Evolutionary conservation across 2,329 filamentous ascomycete genomes (phyloP), one percentile per base, ranked within the genome.

Genomic region (Hymenoscyphus infarciens): DNA sequence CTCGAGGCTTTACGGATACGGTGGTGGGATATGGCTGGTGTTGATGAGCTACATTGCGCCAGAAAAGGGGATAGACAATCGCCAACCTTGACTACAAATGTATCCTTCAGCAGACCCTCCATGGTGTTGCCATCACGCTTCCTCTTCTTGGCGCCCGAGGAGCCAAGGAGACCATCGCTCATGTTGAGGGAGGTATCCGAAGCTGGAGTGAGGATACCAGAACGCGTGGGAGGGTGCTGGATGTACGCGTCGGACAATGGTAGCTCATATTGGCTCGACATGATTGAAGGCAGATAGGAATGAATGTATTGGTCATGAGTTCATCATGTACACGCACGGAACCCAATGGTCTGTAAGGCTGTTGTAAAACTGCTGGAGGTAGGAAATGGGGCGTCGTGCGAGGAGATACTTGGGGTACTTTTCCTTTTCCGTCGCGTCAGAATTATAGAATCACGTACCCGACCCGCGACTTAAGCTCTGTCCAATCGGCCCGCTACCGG

Each of bases 11-110:
- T 27, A 79, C 69, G 38, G 80, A 78, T 55, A 83, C 75, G 56
- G 80, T 82, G 13, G 80, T 78, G 10, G 84, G 85, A 70, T 87
- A 79, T 49, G 84, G 80, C 85, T 88, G 58, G 63, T 53, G 33
- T 5, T 58, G 63, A 63, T 64, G 57, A 67, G 57, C 49, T 22
- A 58, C 53, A 54, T 55, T 33, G 10, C 60, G 19, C 16, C 19
- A 61, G 53, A 42, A 31, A 59, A 2, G 39, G 25, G 59, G 42
- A 27, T 27, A 39, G 39, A n/a, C 54, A 39, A 16, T 49, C 60
- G 59, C 70, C 53, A 39, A 76, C 75, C 70, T 71, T 73, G 31
- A 76, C 70, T 19, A 71, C 64, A 63, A 76, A 76, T 33, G 67
- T 66, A 60, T 74, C 73, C 35, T 68, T 71, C 25, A 76, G 61